Evolutionary conservation across 176 grass and related monocot species (phyloP).

Genomic region (Aegilops umbellulata): DNA sequence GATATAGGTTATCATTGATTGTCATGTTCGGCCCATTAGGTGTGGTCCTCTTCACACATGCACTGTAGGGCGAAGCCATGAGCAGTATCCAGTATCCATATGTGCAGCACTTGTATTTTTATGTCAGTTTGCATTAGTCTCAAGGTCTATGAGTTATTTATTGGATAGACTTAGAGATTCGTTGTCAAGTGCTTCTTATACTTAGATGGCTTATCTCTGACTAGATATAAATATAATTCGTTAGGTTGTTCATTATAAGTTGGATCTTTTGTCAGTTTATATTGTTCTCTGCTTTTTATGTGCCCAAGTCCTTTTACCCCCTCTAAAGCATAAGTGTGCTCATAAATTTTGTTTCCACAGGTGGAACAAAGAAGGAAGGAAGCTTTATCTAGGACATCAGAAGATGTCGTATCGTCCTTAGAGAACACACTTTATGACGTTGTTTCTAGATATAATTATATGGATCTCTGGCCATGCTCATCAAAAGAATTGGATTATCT

Average conservation of each 20-base stretch:
- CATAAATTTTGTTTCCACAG: slow-evolving; percentile 43
- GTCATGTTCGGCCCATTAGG: neutral
- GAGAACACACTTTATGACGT: slow-evolving; percentile 76
- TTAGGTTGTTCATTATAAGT: neutral
- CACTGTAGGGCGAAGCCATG: neutral
- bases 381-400: slow-evolving; percentile 65
- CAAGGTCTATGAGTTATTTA: neutral
- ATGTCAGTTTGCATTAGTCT: neutral
- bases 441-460: slow-evolving; percentile 78
- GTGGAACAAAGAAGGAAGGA: slow-evolving; percentile 96
- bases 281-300: neutral
- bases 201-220: neutral
- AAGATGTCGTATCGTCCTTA: slow-evolving; percentile 57
- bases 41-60: neutral
- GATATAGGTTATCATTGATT: neutral
- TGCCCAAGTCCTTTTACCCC: neutral
- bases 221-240: neutral
- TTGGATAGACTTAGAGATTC: neutral
- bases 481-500: slow-evolving; percentile 98
- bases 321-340: neutral
- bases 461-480: slow-evolving; percentile 96
- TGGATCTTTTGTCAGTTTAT: neutral
- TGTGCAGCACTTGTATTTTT: neutral
- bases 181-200: neutral
- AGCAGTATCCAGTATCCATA: neutral